A percentile compares a stretch with the other conserved stretches of the same genome.
These are phyloP conservation scores for Zizania palustris DNA, from an alignment of 202 grass and related monocot species.

Conservation along the genomic window DNA sequence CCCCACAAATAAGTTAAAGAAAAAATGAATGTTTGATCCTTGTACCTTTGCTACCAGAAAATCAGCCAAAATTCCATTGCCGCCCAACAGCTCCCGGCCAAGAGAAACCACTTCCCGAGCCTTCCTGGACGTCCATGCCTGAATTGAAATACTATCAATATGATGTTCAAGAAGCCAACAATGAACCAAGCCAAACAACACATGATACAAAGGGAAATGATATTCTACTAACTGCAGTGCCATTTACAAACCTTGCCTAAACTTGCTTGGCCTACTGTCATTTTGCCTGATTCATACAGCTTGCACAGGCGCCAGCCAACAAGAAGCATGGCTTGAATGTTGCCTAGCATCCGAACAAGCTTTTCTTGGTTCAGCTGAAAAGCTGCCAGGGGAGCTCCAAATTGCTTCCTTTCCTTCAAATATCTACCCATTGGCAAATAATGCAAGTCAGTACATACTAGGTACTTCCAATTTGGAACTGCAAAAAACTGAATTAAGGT, in stretches of 20 bases:
- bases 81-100: constrained; percentile 84
- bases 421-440: constrained; percentile 61
- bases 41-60: constrained; percentile 96
- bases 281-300: constrained; percentile 91
- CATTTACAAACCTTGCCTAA: constrained; percentile 79
- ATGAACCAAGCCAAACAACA: background rate
- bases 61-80: constrained; percentile 96
- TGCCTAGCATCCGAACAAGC: constrained; percentile 92
- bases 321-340: constrained; percentile 94
- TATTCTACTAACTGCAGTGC: background rate
- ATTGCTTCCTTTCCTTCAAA: constrained; percentile 94
- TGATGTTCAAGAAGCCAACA: background rate
- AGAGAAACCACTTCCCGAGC: constrained; percentile 86
- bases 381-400: constrained; percentile 86
- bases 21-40: background rate
- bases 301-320: constrained; percentile 96
- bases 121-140: constrained; percentile 86
- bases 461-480: background rate
- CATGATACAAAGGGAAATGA: background rate
- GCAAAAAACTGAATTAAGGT: background rate
- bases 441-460: constrained; percentile 15
- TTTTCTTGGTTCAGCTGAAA: constrained; percentile 99
- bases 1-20: too few relatives aligned
- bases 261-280: constrained; percentile 90
- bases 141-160: constrained; percentile 23